These are phyloP conservation scores for Leccinum imitatum DNA, from an alignment of 768 basidiomycete species.

Conservation along the genomic window DNA sequence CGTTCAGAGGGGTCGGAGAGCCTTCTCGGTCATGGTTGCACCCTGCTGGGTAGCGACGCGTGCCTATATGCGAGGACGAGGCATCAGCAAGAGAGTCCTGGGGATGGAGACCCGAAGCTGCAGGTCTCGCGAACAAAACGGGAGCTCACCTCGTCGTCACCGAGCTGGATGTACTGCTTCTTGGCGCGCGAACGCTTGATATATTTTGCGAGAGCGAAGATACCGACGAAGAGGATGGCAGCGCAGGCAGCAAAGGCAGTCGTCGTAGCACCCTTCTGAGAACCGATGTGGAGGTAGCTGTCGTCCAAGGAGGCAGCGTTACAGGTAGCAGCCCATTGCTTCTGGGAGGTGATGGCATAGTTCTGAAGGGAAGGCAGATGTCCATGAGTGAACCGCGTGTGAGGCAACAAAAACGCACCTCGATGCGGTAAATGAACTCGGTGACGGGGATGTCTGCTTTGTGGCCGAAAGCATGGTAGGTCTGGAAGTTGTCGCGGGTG, in stretches of 20 bases:
- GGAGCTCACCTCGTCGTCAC: slow-evolving; percentile 37
- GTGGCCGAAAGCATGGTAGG: slow-evolving; percentile 74
- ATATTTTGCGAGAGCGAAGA: slow-evolving; percentile 35
- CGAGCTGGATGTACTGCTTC: slow-evolving; percentile 36
- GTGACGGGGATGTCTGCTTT: slow-evolving; percentile 76
- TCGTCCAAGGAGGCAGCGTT: slow-evolving; percentile 31
- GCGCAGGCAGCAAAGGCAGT: slow-evolving; percentile 36
- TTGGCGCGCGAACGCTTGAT: slow-evolving; percentile 35
- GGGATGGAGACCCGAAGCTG: slow-evolving; percentile 12
- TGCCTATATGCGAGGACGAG: slow-evolving; percentile 9
- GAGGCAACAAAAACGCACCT: slow-evolving; percentile 44
- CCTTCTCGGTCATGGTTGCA: slow-evolving; percentile 32
- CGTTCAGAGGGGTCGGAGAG: slow-evolving; percentile 25
- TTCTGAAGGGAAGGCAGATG: slow-evolving; percentile 29
- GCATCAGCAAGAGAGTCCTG: background rate
- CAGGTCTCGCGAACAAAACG: background rate
- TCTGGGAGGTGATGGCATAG: slow-evolving; percentile 44
- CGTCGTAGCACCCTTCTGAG: slow-evolving; percentile 31
- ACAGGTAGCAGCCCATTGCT: slow-evolving; percentile 46
- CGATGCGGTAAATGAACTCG: slow-evolving; percentile 80
- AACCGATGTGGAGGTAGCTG: slow-evolving; percentile 32
- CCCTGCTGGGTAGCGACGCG: slow-evolving; percentile 16
- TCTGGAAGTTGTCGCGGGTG: slow-evolving; percentile 59
- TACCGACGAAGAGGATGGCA: slow-evolving; percentile 36
- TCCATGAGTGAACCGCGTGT: slow-evolving; percentile 2